Conservation (phyloP, 2,329 filamentous ascomycete genomes). For the Fusarium torreyae region DNA sequence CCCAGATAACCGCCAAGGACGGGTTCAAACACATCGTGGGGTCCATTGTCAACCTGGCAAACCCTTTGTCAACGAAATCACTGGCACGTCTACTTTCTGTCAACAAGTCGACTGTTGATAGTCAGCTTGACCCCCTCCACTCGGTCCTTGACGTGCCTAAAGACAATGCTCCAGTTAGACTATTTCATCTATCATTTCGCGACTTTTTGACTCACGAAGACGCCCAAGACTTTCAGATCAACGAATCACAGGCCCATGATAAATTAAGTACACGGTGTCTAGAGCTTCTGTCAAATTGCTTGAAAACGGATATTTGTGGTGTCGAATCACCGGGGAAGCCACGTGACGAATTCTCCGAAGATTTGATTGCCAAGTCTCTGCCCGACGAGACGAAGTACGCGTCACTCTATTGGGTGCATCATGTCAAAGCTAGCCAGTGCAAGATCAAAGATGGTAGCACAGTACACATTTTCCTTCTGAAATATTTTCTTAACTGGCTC, state of each 20-base stretch:
- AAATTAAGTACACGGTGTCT: slow-evolving; percentile 16
- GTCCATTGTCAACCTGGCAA: slow-evolving; percentile 50
- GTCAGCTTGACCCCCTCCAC: slow-evolving; percentile 51
- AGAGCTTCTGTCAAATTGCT: slow-evolving; percentile 41
- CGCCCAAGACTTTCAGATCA: slow-evolving; percentile 44
- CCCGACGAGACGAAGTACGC: slow-evolving; percentile 39
- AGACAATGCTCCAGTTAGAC: slow-evolving; percentile 43
- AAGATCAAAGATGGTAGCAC: slow-evolving; percentile 47
- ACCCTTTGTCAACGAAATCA: slow-evolving; percentile 50
- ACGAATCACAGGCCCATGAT: slow-evolving; percentile 11
- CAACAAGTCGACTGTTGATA: slow-evolving; percentile 28
- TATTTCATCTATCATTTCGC: slow-evolving; percentile 57
- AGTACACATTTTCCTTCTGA: slow-evolving; percentile 31
- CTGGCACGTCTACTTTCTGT: slow-evolving; percentile 50
- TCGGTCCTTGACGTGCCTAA: slow-evolving; percentile 54
- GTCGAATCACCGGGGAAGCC: slow-evolving; percentile 1
- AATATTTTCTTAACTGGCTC: slow-evolving; percentile 41
- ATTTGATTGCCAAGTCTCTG: slow-evolving; percentile 46
- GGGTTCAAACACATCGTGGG: slow-evolving; percentile 46
- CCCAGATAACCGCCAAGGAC: no score
- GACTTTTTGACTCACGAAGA: slow-evolving; percentile 50
- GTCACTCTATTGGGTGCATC: slow-evolving; percentile 56
- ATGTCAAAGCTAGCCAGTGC: slow-evolving; percentile 48
- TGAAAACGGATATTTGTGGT: slow-evolving; percentile 48
- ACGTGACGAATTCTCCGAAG: not conserved